Evolutionary conservation across 2,329 filamentous ascomycete species (phyloP).

Genomic region (Colletotrichum orbiculare): DNA sequence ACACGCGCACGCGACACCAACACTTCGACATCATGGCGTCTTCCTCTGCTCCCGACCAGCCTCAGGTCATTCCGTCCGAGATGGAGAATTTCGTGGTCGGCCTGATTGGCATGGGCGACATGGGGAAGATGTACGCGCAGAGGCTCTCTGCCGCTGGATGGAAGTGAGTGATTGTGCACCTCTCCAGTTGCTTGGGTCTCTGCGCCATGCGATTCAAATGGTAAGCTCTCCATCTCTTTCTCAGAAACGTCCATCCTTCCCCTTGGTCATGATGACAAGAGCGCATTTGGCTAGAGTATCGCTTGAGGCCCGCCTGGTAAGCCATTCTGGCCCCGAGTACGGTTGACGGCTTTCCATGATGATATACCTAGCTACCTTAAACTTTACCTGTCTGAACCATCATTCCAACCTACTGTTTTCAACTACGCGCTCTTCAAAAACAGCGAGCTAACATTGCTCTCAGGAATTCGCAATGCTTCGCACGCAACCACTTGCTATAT

Average conservation of each 20-base stretch:
- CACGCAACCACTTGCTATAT: slow-evolving; percentile 39
- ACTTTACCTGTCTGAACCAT: slow-evolving; percentile 82
- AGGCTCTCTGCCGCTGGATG: slow-evolving; percentile 91
- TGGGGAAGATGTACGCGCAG: slow-evolving; percentile 98
- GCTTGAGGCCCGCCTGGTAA: slow-evolving; percentile 68
- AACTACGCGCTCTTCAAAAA: slow-evolving; percentile 33
- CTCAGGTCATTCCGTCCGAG: slow-evolving; percentile 47
- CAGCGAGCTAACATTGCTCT: slow-evolving; percentile 36
- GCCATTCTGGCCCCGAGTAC: slow-evolving; percentile 80
- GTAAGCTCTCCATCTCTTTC: slow-evolving; percentile 48
- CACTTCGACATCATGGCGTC: slow-evolving; percentile 32
- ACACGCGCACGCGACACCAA: neutral
- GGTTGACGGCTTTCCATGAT: slow-evolving; percentile 86
- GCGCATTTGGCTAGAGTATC: slow-evolving; percentile 99
- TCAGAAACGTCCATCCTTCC: slow-evolving; percentile 17
- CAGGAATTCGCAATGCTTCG: slow-evolving; percentile 45
- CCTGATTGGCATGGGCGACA: slow-evolving; percentile 98
- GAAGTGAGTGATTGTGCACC: slow-evolving; percentile 72
- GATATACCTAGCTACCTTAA: slow-evolving; percentile 99
- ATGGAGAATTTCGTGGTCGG: slow-evolving; percentile 84
- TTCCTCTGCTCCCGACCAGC: slow-evolving; percentile 23
- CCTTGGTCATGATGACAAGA: slow-evolving; percentile 92
- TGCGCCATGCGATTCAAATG: slow-evolving; percentile 40
- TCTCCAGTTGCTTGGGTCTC: slow-evolving; percentile 18
- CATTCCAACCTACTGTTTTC: slow-evolving; percentile 38